Evolutionary conservation across 345 rosid species (phyloP).

Genomic region (Eucalyptus sp.): DNA sequence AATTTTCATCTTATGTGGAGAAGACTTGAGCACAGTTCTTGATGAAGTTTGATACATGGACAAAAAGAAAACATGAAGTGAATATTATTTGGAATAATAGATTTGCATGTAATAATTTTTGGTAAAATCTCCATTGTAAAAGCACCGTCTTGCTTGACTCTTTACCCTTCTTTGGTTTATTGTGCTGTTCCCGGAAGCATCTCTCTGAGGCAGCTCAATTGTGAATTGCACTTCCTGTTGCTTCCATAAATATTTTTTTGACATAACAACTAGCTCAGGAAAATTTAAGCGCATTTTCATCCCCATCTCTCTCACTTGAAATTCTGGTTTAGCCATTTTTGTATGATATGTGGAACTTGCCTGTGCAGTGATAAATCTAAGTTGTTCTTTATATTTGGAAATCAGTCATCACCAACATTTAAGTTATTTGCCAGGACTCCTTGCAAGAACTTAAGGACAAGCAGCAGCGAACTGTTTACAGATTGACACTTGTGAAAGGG

Average conservation of each 20-base stretch:
- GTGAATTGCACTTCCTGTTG: neutral
- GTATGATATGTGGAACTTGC: neutral
- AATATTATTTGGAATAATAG: neutral
- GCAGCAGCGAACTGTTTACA: conserved; percentile 86
- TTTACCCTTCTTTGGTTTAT: neutral
- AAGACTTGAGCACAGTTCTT: neutral
- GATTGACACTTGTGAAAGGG: conserved; percentile 92
- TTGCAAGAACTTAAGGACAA: conserved; percentile 67
- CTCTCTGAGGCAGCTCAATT: neutral
- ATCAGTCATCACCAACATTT: neutral
- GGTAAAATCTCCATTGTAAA: neutral
- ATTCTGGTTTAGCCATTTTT: neutral
- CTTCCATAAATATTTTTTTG: neutral
- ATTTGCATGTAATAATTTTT: neutral
- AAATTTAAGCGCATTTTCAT: neutral
- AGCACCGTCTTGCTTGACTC: neutral
- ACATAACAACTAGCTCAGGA: neutral
- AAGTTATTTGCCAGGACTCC: conserved; percentile 46
- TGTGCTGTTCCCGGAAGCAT: neutral
- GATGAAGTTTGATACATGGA: neutral
- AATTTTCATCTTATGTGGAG: neutral
- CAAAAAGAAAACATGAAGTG: neutral
- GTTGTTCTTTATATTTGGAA: neutral
- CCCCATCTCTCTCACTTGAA: neutral
- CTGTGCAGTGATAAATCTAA: neutral